Evolutionary conservation across 805 yeast species (phyloP), one percentile per base, ranked within the genome.

Genomic region (Kodamaea jinghongensis): DNA sequence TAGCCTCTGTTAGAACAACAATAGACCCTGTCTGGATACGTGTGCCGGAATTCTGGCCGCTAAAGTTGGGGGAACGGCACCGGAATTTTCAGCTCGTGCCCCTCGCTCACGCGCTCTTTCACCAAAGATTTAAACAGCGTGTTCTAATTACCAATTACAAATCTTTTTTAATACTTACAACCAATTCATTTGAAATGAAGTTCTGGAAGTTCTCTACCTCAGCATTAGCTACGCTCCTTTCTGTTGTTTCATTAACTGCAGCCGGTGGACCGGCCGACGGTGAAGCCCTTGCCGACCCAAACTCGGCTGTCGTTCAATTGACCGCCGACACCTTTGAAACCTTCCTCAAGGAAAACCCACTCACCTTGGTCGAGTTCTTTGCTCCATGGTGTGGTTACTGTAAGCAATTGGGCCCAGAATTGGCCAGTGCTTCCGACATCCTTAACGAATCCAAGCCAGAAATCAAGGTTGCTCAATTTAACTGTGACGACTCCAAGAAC

Each of bases 301-400:
- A 85, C 57, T 84, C 96, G 31, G 93, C 90, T 25, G 98, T 91
- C 34, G 87, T 87, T 50, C 80, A 85, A 60, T 76, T 91, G 48
- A 77, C 85, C 28, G 66, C 81, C 14, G 80, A 73, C 28, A 75
- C 75, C 43, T 91, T 86, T 60, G 75, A 76, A 42, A 61, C 71
- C 11, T 87, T 86, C 63, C 65, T 91, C 48, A 64, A 68, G 35
- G 78, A 74, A 41, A 84, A 90, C 69, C 85, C 88, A 26, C 72
- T 90, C 50, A 95, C 87, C 15, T 67, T 87, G 46, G 84, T 91
- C 14, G 95, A 87, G 65, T 87, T 87, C 66, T 87, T 83, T 61
- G 96, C 96, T 12, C 95, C 97, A 60, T 91, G 98, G 97, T 90
- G 97, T 74, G 96, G 96, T 12, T 93, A 90, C 70, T 90, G 97